Percentiles rank a stretch among this genome's conserved stretches.
These are phyloP conservation scores for Isoetes taiwanensis DNA, from an alignment of 75 land plant genomes.

Conservation along the genomic window DNA sequence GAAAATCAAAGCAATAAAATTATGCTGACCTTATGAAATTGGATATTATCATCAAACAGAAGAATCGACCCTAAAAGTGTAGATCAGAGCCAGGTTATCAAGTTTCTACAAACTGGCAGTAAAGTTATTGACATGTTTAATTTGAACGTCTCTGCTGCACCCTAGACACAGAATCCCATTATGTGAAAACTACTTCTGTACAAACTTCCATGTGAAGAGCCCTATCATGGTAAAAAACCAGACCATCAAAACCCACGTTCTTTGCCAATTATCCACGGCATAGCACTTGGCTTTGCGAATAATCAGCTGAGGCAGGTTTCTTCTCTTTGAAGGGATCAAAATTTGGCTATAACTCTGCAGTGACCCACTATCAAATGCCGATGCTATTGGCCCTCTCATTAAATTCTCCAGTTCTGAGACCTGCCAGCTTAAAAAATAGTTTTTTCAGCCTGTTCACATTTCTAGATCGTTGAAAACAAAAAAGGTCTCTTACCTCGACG, in stretches of 20 bases:
- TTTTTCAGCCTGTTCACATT: too few relatives aligned
- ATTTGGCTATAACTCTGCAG: slow-evolving; percentile 7
- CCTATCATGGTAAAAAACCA: slow-evolving; percentile 11
- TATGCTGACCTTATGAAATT: slow-evolving; percentile 19
- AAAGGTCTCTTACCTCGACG: slow-evolving; percentile 20
- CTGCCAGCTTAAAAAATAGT: too few relatives aligned
- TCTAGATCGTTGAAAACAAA: too few relatives aligned
- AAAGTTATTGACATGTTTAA: slow-evolving; percentile 23
- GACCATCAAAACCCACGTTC: slow-evolving; percentile 11
- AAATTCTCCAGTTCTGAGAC: slow-evolving; percentile 11
- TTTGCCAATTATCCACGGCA: too few relatives aligned
- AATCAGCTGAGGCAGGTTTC: too few relatives aligned
- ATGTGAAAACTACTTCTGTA: slow-evolving; percentile 17
- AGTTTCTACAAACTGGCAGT: slow-evolving; percentile 22
- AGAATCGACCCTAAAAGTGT: slow-evolving; percentile 16
- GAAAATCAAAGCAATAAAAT: not conserved
- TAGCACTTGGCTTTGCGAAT: too few relatives aligned
- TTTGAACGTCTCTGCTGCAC: slow-evolving; percentile 27
- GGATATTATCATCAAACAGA: slow-evolving; percentile 24
- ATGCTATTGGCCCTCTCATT: slow-evolving; percentile 10
- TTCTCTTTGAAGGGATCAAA: slow-evolving; percentile 3
- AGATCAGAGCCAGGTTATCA: slow-evolving; percentile 21
- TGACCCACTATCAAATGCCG: not conserved
- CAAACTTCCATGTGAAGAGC: slow-evolving; percentile 22
- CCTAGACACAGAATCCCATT: slow-evolving; percentile 26